phyloP scores from a whole-genome alignment of 2,329 filamentous ascomycete genomes.

The Geosmithia morbida region DNA sequence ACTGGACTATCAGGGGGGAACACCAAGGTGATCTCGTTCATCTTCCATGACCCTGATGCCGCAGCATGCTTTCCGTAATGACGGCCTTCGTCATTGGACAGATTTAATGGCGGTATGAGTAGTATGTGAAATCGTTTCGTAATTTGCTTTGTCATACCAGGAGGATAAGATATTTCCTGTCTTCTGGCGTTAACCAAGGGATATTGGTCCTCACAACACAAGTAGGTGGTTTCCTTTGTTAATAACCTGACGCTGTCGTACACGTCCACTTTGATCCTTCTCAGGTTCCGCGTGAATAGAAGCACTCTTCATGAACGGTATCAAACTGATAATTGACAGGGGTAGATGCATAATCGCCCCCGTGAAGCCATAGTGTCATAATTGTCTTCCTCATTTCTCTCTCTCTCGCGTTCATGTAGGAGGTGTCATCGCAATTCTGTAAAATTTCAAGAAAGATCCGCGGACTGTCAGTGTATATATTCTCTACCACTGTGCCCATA shows the following conservation, averaged over 20 bases:
- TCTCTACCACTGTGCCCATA: conserved; percentile 20
- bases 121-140: conserved; percentile 14
- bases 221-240: not conserved
- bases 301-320: conserved; percentile 22
- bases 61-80: conserved; percentile 8
- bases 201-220: not conserved
- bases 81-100: conserved; percentile 20
- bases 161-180: not conserved
- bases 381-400: conserved; percentile 27
- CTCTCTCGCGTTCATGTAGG: conserved; percentile 27
- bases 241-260: conserved; percentile 5
- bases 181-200: not conserved
- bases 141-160: not conserved
- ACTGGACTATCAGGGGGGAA: conserved; percentile 23
- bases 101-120: conserved; percentile 10
- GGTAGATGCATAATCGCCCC: conserved; percentile 5
- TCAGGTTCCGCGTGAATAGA: conserved; percentile 26
- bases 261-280: conserved; percentile 14
- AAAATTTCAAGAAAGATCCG: conserved; percentile 10
- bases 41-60: conserved; percentile 6
- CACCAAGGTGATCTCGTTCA: conserved; percentile 24
- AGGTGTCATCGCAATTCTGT: conserved; percentile 22
- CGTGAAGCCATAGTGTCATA: conserved; percentile 20
- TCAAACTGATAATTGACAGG: conserved; percentile 18
- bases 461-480: conserved; percentile 25